Evolutionary conservation across 345 rosid species (phyloP).

Genomic region (Raphanus sativus): DNA sequence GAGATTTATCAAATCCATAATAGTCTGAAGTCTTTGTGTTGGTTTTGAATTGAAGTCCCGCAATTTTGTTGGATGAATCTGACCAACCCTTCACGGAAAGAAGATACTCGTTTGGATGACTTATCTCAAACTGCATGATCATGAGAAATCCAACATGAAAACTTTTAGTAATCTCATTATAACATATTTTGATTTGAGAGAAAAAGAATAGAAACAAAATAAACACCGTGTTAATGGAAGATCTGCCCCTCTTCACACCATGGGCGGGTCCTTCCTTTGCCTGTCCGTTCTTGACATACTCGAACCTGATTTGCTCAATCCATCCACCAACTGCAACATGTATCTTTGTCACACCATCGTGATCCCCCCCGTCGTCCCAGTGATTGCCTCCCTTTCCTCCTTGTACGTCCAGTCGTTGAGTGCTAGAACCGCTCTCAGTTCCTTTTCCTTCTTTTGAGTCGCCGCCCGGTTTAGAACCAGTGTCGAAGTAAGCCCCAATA

Average conservation of each 20-base stretch:
- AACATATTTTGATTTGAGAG: not conserved
- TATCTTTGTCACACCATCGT: constrained; percentile 27
- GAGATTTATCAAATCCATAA: not conserved
- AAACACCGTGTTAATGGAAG: not conserved
- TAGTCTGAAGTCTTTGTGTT: not conserved
- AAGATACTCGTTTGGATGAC: constrained; percentile 17
- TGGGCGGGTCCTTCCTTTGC: not conserved
- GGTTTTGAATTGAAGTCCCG: constrained; percentile 20
- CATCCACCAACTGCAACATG: not conserved
- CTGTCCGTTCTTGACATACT: not conserved
- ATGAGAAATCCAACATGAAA: not conserved
- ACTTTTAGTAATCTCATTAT: not conserved
- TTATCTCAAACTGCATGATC: constrained; percentile 8
- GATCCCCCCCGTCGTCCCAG: constrained; percentile 36
- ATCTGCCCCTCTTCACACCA: not conserved
- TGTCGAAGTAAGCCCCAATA: constrained; percentile 26
- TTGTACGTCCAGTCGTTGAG: constrained; percentile 13
- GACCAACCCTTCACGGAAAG: constrained; percentile 10
- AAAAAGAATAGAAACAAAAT: not conserved
- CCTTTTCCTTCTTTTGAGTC: not conserved
- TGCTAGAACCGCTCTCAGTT: not conserved
- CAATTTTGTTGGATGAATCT: constrained; percentile 12
- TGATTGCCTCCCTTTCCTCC: constrained; percentile 28
- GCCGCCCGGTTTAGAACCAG: not conserved
- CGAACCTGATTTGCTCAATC: not conserved